Percentiles rank a stretch among this genome's conserved stretches.
These are phyloP conservation scores for Tetrapisispora fleetii DNA, from an alignment of 805 yeast genomes.

Conservation along the genomic window DNA sequence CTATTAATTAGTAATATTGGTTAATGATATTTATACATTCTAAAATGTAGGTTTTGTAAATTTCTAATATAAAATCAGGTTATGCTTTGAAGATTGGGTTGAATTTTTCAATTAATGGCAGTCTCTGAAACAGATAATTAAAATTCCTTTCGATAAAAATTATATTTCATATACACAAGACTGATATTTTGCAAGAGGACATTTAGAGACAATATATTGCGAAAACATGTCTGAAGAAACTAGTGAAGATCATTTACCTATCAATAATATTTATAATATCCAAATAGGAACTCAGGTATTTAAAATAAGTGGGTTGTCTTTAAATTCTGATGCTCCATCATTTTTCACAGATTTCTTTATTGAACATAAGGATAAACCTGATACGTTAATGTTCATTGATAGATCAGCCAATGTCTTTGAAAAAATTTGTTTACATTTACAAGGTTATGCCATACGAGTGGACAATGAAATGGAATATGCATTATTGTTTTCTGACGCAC, in stretches of 20 bases:
- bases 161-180: no score
- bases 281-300: slow-evolving; percentile 60
- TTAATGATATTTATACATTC: background rate
- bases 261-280: slow-evolving; percentile 55
- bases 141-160: no score
- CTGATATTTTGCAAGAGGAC: no score
- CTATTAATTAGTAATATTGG: background rate
- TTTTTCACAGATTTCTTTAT: slow-evolving; percentile 69
- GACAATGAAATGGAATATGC: slow-evolving; percentile 50
- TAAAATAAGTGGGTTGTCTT: slow-evolving; percentile 61
- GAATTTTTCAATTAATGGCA: no score
- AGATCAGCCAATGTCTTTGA: slow-evolving; percentile 63
- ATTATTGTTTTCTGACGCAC: slow-evolving; percentile 57
- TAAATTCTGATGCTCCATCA: slow-evolving; percentile 80
- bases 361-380: slow-evolving; percentile 1
- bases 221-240: background rate
- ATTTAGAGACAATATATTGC: background rate
- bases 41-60: background rate
- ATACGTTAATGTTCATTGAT: slow-evolving; percentile 51
- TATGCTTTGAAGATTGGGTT: no score
- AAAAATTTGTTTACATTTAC: slow-evolving; percentile 59
- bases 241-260: slow-evolving; percentile 39
- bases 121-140: no score
- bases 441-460: slow-evolving; percentile 66
- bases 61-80: no score